Evolutionary conservation across 2,329 filamentous ascomycete genomes (phyloP).

Genomic region (Triangularia verruculosa): DNA sequence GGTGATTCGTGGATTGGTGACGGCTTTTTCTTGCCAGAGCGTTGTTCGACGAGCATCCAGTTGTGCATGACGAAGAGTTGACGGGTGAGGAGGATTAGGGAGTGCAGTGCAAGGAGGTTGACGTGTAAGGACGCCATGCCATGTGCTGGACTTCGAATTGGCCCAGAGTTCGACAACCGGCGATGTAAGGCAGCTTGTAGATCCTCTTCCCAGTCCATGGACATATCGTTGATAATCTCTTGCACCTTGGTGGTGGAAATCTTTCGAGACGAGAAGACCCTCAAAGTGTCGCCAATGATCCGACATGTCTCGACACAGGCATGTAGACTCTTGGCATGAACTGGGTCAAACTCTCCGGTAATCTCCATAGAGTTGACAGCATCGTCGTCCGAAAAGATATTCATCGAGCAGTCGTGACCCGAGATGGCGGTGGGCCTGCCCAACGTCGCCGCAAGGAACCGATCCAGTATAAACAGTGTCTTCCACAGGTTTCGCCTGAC

Average conservation of each 20-base stretch:
- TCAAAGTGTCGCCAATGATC: constrained; percentile 57
- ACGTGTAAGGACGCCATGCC: constrained; percentile 60
- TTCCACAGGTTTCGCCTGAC: constrained; percentile 60
- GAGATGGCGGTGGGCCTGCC: constrained; percentile 61
- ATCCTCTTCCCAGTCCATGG: constrained; percentile 51
- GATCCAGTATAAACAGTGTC: constrained; percentile 62
- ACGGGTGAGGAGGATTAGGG: constrained; percentile 60
- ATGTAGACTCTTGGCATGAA: constrained; percentile 43
- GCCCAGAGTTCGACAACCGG: constrained; percentile 44
- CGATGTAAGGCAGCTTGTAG: constrained; percentile 46
- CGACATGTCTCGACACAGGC: constrained; percentile 56
- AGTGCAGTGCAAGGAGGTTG: constrained; percentile 61
- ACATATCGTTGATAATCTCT: constrained; percentile 50
- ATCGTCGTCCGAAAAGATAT: constrained; percentile 36
- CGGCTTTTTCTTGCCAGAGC: constrained; percentile 28
- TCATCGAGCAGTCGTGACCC: constrained; percentile 56
- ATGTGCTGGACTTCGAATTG: constrained; percentile 40
- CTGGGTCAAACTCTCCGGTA: constrained; percentile 17
- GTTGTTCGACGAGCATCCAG: constrained; percentile 39
- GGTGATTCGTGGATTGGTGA: constrained; percentile 31
- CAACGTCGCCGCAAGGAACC: constrained; percentile 60
- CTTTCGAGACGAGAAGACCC: constrained; percentile 57
- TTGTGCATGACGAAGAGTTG: constrained; percentile 62
- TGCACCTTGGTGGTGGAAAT: constrained; percentile 57
- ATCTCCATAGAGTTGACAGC: constrained; percentile 33